These are phyloP conservation scores for Amanita jacksonii DNA, from an alignment of 768 basidiomycete species.

Conservation along the genomic window DNA sequence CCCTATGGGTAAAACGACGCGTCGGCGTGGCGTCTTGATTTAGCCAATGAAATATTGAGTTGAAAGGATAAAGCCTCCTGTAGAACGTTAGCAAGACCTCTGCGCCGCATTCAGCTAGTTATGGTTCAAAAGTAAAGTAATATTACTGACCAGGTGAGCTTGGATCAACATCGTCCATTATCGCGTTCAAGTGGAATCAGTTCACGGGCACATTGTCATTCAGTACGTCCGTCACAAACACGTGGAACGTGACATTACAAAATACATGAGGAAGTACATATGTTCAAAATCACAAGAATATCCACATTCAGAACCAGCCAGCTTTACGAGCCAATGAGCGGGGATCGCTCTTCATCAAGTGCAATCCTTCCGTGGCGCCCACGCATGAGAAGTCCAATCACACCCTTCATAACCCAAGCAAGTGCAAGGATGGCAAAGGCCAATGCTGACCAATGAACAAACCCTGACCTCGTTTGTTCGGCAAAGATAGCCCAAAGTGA, in stretches of 20 bases:
- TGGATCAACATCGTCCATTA: slow-evolving; percentile 12
- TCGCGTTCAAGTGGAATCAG: neutral
- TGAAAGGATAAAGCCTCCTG: slow-evolving; percentile 87
- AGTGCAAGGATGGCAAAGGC: slow-evolving; percentile 79
- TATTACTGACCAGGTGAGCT: slow-evolving; percentile 15
- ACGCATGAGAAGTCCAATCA: slow-evolving; percentile 42
- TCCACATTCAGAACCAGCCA: slow-evolving; percentile 6
- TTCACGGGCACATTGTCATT: neutral
- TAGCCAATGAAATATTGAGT: slow-evolving; percentile 88
- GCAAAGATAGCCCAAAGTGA: slow-evolving; percentile 90
- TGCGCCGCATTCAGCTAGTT: slow-evolving; percentile 9
- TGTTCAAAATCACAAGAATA: slow-evolving; percentile 1
- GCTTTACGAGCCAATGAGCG: slow-evolving; percentile 43
- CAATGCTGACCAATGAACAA: slow-evolving; percentile 88
- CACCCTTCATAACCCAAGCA: slow-evolving; percentile 76
- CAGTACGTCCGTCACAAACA: slow-evolving; percentile 4
- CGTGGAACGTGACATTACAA: slow-evolving; percentile 7
- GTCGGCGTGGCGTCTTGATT: slow-evolving; percentile 82
- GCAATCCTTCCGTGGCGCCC: slow-evolving; percentile 43
- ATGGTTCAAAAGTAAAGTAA: neutral
- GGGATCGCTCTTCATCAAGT: slow-evolving; percentile 77
- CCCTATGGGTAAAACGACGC: slow-evolving; percentile 83
- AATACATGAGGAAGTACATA: neutral
- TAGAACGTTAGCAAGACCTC: slow-evolving; percentile 66
- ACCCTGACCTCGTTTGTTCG: slow-evolving; percentile 53